A percentile compares a stretch with the other conserved stretches of the same genome.
Evolutionary conservation across 2,329 filamentous ascomycete species (phyloP).

Genomic region (Rutstroemia sp.): DNA sequence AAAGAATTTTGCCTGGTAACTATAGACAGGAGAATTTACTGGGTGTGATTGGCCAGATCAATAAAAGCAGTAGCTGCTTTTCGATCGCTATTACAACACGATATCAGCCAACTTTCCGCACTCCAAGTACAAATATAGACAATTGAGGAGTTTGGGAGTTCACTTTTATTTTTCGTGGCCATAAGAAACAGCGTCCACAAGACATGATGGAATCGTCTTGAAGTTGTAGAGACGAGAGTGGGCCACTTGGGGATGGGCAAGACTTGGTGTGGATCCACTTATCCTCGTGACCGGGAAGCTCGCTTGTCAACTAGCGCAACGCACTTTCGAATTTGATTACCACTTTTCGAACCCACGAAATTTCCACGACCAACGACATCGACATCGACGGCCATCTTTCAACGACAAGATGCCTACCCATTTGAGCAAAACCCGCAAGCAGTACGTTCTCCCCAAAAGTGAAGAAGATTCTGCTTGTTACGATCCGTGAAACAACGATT

Average conservation of each 20-base stretch:
- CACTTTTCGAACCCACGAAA: background rate
- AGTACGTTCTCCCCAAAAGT: constrained; percentile 43
- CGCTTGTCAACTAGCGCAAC: background rate
- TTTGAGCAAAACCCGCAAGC: constrained; percentile 70
- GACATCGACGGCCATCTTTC: constrained; percentile 23
- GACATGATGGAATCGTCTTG: no score
- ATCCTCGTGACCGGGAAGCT: background rate
- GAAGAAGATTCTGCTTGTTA: constrained; percentile 1
- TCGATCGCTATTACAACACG: no score
- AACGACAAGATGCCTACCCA: constrained; percentile 63
- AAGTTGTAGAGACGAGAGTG: background rate
- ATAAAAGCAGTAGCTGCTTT: no score
- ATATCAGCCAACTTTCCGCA: no score
- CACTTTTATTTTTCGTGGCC: no score
- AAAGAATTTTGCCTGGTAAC: no score
- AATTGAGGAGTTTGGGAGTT: no score
- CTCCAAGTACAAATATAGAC: no score
- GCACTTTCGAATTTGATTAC: background rate
- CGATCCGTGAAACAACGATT: constrained; percentile 3
- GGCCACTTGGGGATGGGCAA: no score
- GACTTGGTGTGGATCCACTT: background rate
- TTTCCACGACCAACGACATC: constrained; percentile 6
- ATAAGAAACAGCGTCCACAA: no score
- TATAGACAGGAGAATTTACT: no score
- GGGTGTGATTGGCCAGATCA: no score